Evolutionary conservation across 805 yeast genomes (phyloP), one percentile per base, ranked within the genome.

Genomic region (Candida stauntonica): DNA sequence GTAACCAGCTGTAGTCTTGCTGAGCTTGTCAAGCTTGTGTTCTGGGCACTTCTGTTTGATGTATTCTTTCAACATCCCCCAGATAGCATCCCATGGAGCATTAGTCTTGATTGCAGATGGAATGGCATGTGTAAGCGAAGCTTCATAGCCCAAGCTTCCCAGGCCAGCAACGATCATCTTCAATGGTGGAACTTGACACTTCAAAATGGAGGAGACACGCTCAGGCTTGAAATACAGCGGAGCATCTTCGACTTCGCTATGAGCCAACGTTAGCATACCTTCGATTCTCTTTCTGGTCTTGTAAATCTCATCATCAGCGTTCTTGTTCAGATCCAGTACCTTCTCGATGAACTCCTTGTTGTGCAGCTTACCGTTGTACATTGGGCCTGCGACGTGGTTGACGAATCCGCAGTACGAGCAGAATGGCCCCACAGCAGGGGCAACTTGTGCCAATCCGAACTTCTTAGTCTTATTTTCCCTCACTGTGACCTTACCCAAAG

Each of bases 231-330:
- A 81, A 62, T 87, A 93, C 57, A 93, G 88, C 19, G 89, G 94
- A 0, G 73, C 57, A 17, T 34, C 39, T 17, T 73, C 67, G 28
- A 91, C 54, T 60, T 93, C 99, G 47, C 73, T 73, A 28, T 60
- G 54, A 5, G 97, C 98, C 54, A 91, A 66, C 0, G 93, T 85
- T 21, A 88, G 65, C 98, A 93, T 93, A 12, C 98, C 98, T 58
- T 79, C 79, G 31, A 93, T 86, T 57, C 99, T 72, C 42, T 84
- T 81, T 17, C 74, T 68, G 0, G 99, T 93, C 33, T 82, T 83
- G 59, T 86, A 93, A 0, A 73, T 68, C 5, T 68, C 73, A 19
- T 69, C 68, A 39, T 72, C 77, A 17, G 78, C 70, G 7, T 60
- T 60, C 18, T 60, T 54, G 53, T 79, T 73, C 47, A 78, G 62